phyloP scores from a whole-genome alignment of 257 asterid genomes.

The Solanum gandarillasii region DNA sequence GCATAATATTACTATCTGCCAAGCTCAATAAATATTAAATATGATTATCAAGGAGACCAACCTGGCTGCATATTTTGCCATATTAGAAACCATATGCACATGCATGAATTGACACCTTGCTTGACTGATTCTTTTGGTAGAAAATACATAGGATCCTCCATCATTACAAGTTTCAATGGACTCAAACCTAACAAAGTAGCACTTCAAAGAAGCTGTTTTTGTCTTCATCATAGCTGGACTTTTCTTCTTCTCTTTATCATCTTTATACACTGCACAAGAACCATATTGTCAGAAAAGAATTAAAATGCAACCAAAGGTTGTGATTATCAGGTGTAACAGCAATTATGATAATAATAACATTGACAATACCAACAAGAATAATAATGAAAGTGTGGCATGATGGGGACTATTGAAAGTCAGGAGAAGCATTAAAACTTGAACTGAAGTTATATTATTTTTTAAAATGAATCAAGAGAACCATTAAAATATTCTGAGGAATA shows the following conservation, averaged over 20 bases:
- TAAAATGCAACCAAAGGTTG: neutral
- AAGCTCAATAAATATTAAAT: neutral
- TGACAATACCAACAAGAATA: neutral
- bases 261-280: slow-evolving; percentile 57
- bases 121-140: slow-evolving; percentile 23
- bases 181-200: slow-evolving; percentile 50
- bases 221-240: slow-evolving; percentile 14
- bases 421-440: neutral
- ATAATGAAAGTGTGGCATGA: neutral
- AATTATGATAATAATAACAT: neutral
- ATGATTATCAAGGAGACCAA: slow-evolving; percentile 6
- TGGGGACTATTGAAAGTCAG: neutral
- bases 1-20: neutral
- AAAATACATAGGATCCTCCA: slow-evolving; percentile 17
- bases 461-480: neutral
- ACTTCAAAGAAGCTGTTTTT: slow-evolving; percentile 17
- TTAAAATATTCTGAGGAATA: neutral
- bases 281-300: neutral
- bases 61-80: slow-evolving; percentile 86
- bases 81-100: slow-evolving; percentile 41
- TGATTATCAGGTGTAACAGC: neutral
- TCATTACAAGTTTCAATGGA: slow-evolving; percentile 15
- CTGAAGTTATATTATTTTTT: neutral
- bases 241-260: slow-evolving; percentile 35
- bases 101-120: slow-evolving; percentile 77